Conservation (phyloP, 2,329 filamentous ascomycete species). For the Exophiala mesophila region DNA sequence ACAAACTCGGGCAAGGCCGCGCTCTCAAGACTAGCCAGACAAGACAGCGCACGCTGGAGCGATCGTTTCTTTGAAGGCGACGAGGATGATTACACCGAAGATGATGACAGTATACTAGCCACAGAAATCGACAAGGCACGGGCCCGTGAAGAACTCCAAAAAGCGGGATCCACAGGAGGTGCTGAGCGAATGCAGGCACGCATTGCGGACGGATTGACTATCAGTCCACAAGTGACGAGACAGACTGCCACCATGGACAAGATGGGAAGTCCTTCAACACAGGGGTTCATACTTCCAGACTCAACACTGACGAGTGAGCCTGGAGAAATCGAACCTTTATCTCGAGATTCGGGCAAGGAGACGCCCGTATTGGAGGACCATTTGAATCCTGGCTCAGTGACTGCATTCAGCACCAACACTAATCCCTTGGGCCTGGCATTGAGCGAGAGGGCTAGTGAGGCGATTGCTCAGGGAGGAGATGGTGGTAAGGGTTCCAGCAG, state of each 20-base stretch:
- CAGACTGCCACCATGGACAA: constrained; percentile 6
- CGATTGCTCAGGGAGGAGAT: background rate
- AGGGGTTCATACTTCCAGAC: constrained; percentile 2
- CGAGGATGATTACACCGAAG: constrained; percentile 43
- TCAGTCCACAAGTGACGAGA: constrained; percentile 14
- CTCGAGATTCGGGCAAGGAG: constrained; percentile 7
- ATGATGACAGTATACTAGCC: constrained; percentile 24
- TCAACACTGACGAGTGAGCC: constrained; percentile 15
- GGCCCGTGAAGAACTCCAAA: constrained; percentile 13
- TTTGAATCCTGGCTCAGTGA: constrained; percentile 8
- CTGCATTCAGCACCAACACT: constrained; percentile 3
- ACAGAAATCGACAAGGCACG: constrained; percentile 20
- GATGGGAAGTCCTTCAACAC: background rate
- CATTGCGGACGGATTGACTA: constrained; percentile 13
- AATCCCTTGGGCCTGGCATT: constrained; percentile 8
- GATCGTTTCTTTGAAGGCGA: constrained; percentile 60
- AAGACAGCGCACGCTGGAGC: constrained; percentile 61
- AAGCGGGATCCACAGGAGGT: constrained; percentile 3
- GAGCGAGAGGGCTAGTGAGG: constrained; percentile 6
- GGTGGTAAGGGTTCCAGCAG: background rate
- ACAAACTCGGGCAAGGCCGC: constrained; percentile 23
- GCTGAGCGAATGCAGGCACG: constrained; percentile 2
- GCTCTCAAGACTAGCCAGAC: constrained; percentile 26
- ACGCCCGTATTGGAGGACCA: constrained; percentile 1
- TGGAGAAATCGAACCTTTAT: constrained; percentile 16